Conservation (phyloP, 331 rosid species). For the Malus hybrid region DNA sequence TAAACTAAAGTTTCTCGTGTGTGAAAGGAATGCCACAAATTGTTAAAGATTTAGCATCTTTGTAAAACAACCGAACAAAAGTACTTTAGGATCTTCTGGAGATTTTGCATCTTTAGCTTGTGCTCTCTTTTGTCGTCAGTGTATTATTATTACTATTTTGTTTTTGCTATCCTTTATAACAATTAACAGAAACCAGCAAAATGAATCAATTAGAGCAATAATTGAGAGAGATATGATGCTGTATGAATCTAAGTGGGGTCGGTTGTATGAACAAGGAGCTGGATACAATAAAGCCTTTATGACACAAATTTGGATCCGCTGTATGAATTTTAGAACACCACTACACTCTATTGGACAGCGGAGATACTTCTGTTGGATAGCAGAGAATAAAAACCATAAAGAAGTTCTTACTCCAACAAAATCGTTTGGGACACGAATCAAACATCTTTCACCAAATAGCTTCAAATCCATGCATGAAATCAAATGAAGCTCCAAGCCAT, state of each 20-base stretch:
- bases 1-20: neutral
- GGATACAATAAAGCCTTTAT: no score
- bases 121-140: neutral
- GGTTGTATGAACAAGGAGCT: neutral
- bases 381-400: neutral
- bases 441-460: neutral
- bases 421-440: neutral
- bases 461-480: neutral
- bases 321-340: no score
- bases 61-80: neutral
- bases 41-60: neutral
- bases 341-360: no score
- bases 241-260: no score
- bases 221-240: neutral
- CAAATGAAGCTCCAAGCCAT: conserved; percentile 1
- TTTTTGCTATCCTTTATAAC: neutral
- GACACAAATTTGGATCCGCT: no score
- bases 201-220: neutral
- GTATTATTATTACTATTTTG: neutral
- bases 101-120: conserved; percentile 1
- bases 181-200: neutral
- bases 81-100: neutral
- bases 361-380: no score
- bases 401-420: neutral
- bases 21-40: neutral